Evolutionary conservation across 257 asterid species (phyloP), one percentile per base, ranked within the genome.

Genomic region (Linderniella brevidens): DNA sequence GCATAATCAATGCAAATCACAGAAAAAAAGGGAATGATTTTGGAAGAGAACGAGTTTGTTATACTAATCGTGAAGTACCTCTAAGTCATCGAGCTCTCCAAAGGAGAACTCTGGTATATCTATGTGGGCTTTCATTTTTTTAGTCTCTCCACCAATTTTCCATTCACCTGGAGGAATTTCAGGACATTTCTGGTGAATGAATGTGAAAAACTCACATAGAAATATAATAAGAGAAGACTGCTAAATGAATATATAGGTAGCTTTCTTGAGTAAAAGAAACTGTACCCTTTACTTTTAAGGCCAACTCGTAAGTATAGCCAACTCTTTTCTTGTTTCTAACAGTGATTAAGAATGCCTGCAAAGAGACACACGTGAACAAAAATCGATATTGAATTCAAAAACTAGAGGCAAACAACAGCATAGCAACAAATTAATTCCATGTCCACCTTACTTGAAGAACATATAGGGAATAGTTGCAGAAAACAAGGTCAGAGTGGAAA

Each of bases 271-370:
- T 1, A 19, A 17, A 39, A 41, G 50, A 17, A 19, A 29, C 46
- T n/a, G 56, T 64, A 90, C 98, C 98, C 60, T 75, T 71, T 39
- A 81, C 92, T 58, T 48, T 69, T 44, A 90, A 15, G 7, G 96
- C 59, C 54, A 90, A 60, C 77, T 90, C 96, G 18, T 76, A 90
- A 3, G 90, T 78, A 56, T 90, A 90, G 60, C 98, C 98, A 56
- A 90, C 94, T 7, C 98, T 86, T 63, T 81, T 90, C 64, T 81
- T 90, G 68, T 90, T 90, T 14, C 96, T 78, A 19, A 90, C 98
- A 2, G 76, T 84, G 46, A 90, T 75, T 69, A 81, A 68, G 58
- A 81, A 85, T 39, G 98, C 98, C 96, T 90, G 80, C 72, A 67
- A 52, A 40, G 32, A 43, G 10, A 49, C 36, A 58, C 55, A 53